Base-by-base conservation (phyloP, 139 green algal genomes). In the Micromonas pusilla region DNA sequence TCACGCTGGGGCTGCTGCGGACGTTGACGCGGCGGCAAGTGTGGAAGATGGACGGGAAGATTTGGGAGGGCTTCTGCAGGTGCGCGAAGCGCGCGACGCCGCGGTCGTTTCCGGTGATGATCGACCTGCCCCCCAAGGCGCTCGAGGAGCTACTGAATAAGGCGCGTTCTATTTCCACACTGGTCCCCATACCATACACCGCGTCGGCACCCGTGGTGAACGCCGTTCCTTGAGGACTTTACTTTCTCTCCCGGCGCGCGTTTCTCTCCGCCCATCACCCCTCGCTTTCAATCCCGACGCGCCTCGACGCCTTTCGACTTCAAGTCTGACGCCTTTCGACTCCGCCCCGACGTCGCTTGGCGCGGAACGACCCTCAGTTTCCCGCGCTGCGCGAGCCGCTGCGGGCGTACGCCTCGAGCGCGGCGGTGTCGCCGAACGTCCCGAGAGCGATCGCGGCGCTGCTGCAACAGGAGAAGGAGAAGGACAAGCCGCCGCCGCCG, bases 41-140 rank as follows among this genome's bases (percentile, higher is more conserved):
- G 16, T 74, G 78, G 77, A 67, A 68, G 66, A 81, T 75, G 65
- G 60, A 63, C 34, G 6, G 31, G n/a, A 62, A 62, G 23, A 65
- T 77, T 54, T 81, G 77, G 77, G 53, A 76, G 34, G 77, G 77
- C 1, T 81, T 81, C 64, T 9, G 33, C 0, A 54, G 62, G 2
- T 78, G 66, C 52, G 5, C 4, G 20, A 70, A 78, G 34, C 32
- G 33, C 21, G 31, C 77, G n/a, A 53, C 68, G 66, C 77, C 70
- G 77, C 1, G 28, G 37, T 74, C 77, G 16, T 81, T 77, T 57
- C 77, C 77, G 1, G 6, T 81, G 0, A 19, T 77, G 37, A 57
- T 39, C 25, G 32, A 72, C 31, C 52, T 81, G 36, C 77, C 77
- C n/a, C 16, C 65, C n/a, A 19, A 31, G 21, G 30, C 21, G 32